These are phyloP conservation scores for Silene noctiflora DNA, from an alignment of 179 eudicot genomes.

Conservation along the genomic window DNA sequence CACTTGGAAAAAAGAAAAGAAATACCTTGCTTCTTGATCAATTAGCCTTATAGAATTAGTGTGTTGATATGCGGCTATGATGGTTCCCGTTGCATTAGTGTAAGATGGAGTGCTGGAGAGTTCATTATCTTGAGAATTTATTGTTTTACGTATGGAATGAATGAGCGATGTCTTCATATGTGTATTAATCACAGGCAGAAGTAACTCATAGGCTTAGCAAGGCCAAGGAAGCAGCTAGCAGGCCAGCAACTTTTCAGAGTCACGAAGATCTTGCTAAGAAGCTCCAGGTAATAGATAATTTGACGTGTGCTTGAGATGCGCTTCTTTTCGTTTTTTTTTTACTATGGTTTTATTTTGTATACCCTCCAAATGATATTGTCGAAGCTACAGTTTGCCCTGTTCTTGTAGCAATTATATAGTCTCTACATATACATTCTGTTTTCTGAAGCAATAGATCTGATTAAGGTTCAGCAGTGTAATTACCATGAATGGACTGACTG, in stretches of 20 bases:
- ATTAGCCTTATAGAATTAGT: background rate
- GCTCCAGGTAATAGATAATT: constrained; percentile 51
- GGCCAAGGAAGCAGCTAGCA: constrained; percentile 57
- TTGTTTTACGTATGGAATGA: background rate
- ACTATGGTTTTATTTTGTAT: background rate
- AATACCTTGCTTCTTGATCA: background rate
- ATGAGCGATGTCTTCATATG: background rate
- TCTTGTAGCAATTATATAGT: background rate
- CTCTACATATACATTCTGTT: background rate
- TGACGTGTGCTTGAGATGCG: background rate
- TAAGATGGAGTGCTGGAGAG: background rate
- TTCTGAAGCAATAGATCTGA: background rate
- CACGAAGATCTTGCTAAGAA: constrained; percentile 82
- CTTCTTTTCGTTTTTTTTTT: background rate
- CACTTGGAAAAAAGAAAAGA: no score
- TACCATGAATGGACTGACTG: background rate
- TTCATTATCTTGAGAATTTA: background rate
- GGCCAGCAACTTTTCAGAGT: constrained; percentile 48
- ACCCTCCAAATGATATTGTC: background rate
- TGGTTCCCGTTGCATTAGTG: background rate
- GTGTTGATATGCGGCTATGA: background rate
- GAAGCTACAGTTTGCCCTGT: background rate
- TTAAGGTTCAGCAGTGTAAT: background rate
- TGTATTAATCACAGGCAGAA: constrained; percentile 46
- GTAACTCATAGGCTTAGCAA: constrained; percentile 61